Percentiles rank a stretch among this genome's conserved stretches.
These are phyloP conservation scores for Cerioporus squamosus DNA, from an alignment of 1,284 basidiomycete species.

Conservation along the genomic window DNA sequence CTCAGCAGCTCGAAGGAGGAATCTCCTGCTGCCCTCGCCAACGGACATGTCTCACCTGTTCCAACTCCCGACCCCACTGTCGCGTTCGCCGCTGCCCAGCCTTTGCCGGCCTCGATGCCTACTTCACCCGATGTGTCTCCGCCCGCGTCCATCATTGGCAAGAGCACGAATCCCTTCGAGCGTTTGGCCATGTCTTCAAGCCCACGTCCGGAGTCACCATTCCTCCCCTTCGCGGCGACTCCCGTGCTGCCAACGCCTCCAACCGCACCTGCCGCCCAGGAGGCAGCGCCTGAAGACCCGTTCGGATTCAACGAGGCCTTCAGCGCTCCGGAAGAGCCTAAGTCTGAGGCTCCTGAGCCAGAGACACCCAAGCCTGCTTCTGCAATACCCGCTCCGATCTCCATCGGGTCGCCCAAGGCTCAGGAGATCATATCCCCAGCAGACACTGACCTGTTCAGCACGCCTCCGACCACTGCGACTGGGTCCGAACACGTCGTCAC, in stretches of 20 bases:
- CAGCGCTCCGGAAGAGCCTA: slow-evolving; percentile 28
- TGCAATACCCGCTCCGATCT: slow-evolving; percentile 10
- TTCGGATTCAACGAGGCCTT: slow-evolving; percentile 62
- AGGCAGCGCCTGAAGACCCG: slow-evolving; percentile 47
- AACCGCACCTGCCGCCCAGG: slow-evolving; percentile 19
- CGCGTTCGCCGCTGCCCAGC: slow-evolving; percentile 66
- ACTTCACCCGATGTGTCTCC: slow-evolving; percentile 59
- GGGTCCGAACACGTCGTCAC: slow-evolving; percentile 17
- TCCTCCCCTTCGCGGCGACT: slow-evolving; percentile 53
- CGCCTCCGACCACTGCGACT: slow-evolving; percentile 56
- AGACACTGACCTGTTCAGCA: slow-evolving; percentile 63
- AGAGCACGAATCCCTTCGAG: slow-evolving; percentile 96
- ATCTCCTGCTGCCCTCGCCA: slow-evolving; percentile 21
- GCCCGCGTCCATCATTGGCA: slow-evolving; percentile 35
- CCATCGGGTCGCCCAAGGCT: slow-evolving; percentile 12
- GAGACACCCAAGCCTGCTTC: slow-evolving; percentile 25
- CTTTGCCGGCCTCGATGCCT: slow-evolving; percentile 74
- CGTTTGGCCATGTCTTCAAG: slow-evolving; percentile 59
- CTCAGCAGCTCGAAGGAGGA: slow-evolving; percentile 40
- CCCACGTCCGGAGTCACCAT: slow-evolving; percentile 60
- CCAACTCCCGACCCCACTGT: slow-evolving; percentile 46
- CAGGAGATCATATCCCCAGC: slow-evolving; percentile 34
- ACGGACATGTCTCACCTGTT: slow-evolving; percentile 29
- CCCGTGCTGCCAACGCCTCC: slow-evolving; percentile 34
- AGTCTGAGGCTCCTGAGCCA: slow-evolving; percentile 14